Conservation (phyloP, 805 yeast species). For the Ogataea kodamae region DNA sequence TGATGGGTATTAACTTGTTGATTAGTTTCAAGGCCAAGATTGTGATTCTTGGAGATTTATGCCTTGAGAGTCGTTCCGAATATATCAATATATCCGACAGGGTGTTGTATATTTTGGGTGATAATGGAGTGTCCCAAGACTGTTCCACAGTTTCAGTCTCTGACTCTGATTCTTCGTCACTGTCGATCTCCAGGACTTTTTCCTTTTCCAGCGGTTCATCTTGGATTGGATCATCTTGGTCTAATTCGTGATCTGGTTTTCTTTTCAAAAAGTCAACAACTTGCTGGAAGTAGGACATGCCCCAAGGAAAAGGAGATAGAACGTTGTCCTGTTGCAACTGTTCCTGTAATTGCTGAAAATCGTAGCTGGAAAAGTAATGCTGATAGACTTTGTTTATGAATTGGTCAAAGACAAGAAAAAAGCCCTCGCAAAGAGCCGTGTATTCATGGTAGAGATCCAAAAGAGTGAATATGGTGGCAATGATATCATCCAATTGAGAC, state of each 20-base stretch:
- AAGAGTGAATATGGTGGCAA: constrained; percentile 64
- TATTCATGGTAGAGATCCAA: constrained; percentile 87
- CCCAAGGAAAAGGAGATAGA: constrained; percentile 53
- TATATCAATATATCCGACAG: constrained; percentile 62
- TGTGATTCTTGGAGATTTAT: constrained; percentile 55
- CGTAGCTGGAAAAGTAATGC: constrained; percentile 32
- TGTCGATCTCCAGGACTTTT: constrained; percentile 29
- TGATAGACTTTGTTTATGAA: constrained; percentile 47
- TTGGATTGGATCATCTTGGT: constrained; percentile 14
- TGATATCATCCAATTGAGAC: constrained; percentile 65
- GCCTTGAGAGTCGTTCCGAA: constrained; percentile 66
- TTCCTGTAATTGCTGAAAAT: constrained; percentile 22
- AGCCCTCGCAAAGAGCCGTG: constrained; percentile 63
- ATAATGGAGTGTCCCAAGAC: constrained; percentile 68
- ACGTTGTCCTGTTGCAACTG: constrained; percentile 23
- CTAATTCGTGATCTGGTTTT: constrained; percentile 26
- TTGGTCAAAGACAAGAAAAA: constrained; percentile 66
- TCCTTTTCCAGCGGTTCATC: constrained; percentile 21
- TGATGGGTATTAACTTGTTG: constrained; percentile 42
- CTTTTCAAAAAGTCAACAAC: constrained; percentile 43
- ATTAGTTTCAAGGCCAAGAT: constrained; percentile 54
- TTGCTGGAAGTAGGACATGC: constrained; percentile 43
- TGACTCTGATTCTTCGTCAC: constrained; percentile 38
- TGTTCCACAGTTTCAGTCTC: constrained; percentile 31
- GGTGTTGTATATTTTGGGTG: constrained; percentile 54